Evolutionary conservation across 2,329 filamentous ascomycete genomes (phyloP), one percentile per base, ranked within the genome.

Genomic region (Fusarium proliferatum): DNA sequence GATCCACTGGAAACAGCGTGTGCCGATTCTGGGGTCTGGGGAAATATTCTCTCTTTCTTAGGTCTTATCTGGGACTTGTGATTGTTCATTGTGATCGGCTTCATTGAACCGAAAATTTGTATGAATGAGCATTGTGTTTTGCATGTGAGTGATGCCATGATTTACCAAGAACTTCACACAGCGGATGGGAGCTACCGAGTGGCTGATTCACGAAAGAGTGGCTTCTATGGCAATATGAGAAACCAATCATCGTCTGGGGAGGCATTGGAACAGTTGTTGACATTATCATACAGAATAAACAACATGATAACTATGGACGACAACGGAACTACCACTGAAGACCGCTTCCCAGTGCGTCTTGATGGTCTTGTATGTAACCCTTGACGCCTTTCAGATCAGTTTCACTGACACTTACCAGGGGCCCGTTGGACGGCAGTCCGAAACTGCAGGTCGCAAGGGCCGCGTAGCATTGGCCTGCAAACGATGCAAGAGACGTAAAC

Each of bases 401-500:
- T 26, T 26, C 26, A 28, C 17, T 53, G 6, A 53, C 21, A 12
- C 33, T 28, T 21, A 9, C 15, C 15, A 53, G 51, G 23, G 19
- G 1, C 6, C 51, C 6, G 21, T 28, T 6, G 34, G 34, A 16
- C 21, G 34, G 0, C 51, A 53, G 1, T 28, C 34, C 13, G 23
- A 38, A 3, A n/a, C n/a, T 7, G 17, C 5, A 17, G 16, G 34
- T 0, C 34, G 51, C 23, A 38, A 38, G 3, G 51, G 51, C 5
- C 51, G 51, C 7, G 51, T 53, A 11, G 51, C 51, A 38, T 9
- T 53, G 23, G 51, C 51, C 34, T 53, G 51, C 9, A 53, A 53
- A 4, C 51, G 51, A 53, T 53, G 51, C 34, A 53, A 53, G 23
- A 53, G 51, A 38, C 51, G 51, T 36, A 53, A 53, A n/a, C 51